Base-by-base conservation (phyloP, 1,284 basidiomycete species). In the Cutaneotrichosporon cyanovorans region DNA sequence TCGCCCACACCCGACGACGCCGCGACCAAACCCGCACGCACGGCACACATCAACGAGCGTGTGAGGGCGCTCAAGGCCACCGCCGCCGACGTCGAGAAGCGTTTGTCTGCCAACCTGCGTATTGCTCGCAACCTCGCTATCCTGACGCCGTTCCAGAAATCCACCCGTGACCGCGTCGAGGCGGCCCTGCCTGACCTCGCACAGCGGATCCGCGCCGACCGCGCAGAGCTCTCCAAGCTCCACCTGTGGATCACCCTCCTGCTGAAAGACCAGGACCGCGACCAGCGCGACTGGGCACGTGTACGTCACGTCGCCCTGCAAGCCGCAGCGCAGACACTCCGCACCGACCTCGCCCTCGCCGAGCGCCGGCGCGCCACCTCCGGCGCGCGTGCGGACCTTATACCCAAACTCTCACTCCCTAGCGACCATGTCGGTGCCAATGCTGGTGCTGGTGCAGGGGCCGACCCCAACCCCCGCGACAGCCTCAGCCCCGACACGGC, bases 101-200 rank as follows among this genome's bases (percentile, higher is more conserved):
- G 80, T 48, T 78, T 95, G n/a, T 79, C 84, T 39, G 71, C 78
- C 12, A 79, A 85, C 56, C 73, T 91, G 61, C 80, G 84, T 21
- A 72, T 84, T 33, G 80, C 85, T 16, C 81, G 84, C 35, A 92
- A 91, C 60, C 76, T 95, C n/a, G 83, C 82, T 2, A 79, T 85
- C 41, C 75, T 95, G 39, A 85, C 87, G 8, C 89, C 92, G 2
- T 92, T 96, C 68, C 86, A 85, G 61, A 80, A 80, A 43, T 74
- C 82, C 5, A 91, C 89, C 2, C 80, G 88, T 37, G 85, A 87
- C 52, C 78, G 83, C 37, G 76, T 96, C 30, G 73, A 80, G 21
- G 58, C 72, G 22, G 75, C 81, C 5, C 74, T 90, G 15, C 80
- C 83, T 53, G 74, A 72, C n/a, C 73, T 85, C 4, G 79, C 84